Evolutionary conservation across 1,284 basidiomycete species (phyloP).

Genomic region (Tausonia pullulans): DNA sequence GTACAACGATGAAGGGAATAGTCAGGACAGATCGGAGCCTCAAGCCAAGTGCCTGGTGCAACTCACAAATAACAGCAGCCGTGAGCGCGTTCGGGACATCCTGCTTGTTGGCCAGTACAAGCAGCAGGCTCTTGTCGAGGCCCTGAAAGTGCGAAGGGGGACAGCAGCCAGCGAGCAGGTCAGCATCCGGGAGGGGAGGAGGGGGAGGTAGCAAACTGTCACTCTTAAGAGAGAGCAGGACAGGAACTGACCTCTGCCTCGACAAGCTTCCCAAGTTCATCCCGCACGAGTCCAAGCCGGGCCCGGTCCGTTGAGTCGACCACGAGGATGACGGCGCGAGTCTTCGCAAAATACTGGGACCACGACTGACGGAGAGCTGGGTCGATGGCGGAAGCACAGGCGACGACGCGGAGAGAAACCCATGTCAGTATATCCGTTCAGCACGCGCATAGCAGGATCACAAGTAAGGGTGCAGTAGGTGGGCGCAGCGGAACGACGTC

Average conservation of each 20-base stretch:
- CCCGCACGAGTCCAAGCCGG: slow-evolving; percentile 35
- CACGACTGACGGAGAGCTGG: slow-evolving; percentile 35
- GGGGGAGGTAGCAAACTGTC: background rate
- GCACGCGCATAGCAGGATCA: background rate
- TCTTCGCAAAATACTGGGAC: slow-evolving; percentile 37
- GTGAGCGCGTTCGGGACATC: slow-evolving; percentile 37
- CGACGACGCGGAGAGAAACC: background rate
- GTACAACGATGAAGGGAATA: too few species aligned
- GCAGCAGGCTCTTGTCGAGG: slow-evolving; percentile 33
- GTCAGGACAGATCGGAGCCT: too few species aligned
- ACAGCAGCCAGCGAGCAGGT: slow-evolving; percentile 9
- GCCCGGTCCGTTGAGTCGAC: slow-evolving; percentile 41
- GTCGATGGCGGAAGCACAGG: slow-evolving; percentile 32
- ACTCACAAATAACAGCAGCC: slow-evolving; percentile 39
- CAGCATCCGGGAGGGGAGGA: slow-evolving; percentile 24
- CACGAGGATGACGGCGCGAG: slow-evolving; percentile 40
- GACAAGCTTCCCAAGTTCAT: slow-evolving; percentile 37
- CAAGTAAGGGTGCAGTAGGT: background rate
- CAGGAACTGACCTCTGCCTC: slow-evolving; percentile 28
- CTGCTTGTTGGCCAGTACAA: slow-evolving; percentile 43
- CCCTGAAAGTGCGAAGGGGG: slow-evolving; percentile 22
- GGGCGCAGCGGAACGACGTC: background rate
- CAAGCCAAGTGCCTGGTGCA: too few species aligned
- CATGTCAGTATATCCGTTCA: background rate
- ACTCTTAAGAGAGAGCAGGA: background rate